These are phyloP conservation scores for Eurotiales sp. DNA, from an alignment of 2,329 filamentous ascomycete genomes.

Conservation along the genomic window DNA sequence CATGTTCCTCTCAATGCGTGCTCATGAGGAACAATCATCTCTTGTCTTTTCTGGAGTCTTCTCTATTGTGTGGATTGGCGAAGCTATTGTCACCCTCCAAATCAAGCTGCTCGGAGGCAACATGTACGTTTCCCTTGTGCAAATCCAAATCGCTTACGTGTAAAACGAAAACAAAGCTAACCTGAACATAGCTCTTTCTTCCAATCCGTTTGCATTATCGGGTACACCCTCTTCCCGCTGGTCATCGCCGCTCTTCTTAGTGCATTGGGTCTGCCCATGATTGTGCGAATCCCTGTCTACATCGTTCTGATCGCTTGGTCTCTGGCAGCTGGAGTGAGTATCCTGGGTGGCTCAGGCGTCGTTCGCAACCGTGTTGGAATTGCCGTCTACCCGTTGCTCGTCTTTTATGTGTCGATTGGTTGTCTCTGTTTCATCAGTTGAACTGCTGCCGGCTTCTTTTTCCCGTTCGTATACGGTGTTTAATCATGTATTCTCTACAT, in stretches of 20 bases:
- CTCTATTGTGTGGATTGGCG: conserved; percentile 92
- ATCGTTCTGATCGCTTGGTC: conserved; percentile 87
- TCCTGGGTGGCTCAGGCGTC: conserved; percentile 90
- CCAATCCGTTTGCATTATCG: conserved; percentile 95
- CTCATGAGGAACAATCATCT: conserved; percentile 74
- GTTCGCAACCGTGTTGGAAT: conserved; percentile 91
- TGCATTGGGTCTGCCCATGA: conserved; percentile 71
- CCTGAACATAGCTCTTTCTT: conserved; percentile 76
- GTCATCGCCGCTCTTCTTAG: conserved; percentile 90
- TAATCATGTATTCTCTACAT: conserved; percentile 1
- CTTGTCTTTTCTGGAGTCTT: conserved; percentile 95
- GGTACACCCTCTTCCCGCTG: conserved; percentile 94
- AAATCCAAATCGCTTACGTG: too few relatives aligned
- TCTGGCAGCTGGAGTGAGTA: conserved; percentile 90
- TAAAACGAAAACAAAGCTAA: neutral
- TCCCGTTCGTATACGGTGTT: too few relatives aligned
- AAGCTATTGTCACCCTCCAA: conserved; percentile 95
- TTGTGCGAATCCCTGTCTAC: conserved; percentile 87
- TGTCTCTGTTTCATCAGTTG: conserved; percentile 97
- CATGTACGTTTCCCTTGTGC: conserved; percentile 65
- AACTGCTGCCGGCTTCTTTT: conserved; percentile 12
- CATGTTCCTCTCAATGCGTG: conserved; percentile 79
- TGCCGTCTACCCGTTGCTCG: conserved; percentile 89
- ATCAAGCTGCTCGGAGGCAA: conserved; percentile 95
- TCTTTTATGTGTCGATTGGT: conserved; percentile 90